phyloP scores from a whole-genome alignment of 768 basidiomycete species.

The Kwoniella newhampshirensis region DNA sequence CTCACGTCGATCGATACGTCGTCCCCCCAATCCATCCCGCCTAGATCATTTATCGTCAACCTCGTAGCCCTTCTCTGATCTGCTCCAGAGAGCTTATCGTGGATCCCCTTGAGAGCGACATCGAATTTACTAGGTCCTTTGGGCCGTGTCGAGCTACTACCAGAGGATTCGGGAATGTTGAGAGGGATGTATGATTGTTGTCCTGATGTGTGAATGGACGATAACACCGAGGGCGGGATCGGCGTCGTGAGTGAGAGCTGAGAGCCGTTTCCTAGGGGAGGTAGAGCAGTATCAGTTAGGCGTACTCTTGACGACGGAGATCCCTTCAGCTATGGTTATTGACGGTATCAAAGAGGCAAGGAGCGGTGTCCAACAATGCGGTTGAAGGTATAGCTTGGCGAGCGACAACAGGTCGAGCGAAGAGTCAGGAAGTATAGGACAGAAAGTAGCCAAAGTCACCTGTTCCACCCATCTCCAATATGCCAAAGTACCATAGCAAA shows the following conservation, averaged over 20 bases:
- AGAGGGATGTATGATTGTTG: conserved; percentile 30
- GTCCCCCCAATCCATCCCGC: conserved; percentile 48
- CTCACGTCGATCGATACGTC: conserved; percentile 29
- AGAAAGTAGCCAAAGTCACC: too few species aligned
- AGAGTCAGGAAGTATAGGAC: too few species aligned
- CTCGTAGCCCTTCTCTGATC: conserved; percentile 35
- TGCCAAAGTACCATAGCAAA: too few species aligned
- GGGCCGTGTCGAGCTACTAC: conserved; percentile 2
- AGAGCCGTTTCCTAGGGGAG: conserved; percentile 12
- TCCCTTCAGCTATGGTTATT: too few species aligned
- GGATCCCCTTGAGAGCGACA: conserved; percentile 13
- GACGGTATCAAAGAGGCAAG: too few species aligned
- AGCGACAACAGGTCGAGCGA: too few species aligned
- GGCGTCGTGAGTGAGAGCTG: conserved; percentile 38
- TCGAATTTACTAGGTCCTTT: neutral
- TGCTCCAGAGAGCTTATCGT: conserved; percentile 9
- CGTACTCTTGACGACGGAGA: too few species aligned
- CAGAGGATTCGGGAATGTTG: neutral
- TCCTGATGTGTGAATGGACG: conserved; percentile 19
- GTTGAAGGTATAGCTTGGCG: too few species aligned
- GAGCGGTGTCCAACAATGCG: too few species aligned
- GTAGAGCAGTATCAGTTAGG: too few species aligned
- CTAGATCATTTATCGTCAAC: conserved; percentile 52
- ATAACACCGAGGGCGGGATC: conserved; percentile 31
- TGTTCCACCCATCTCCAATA: too few species aligned